phyloP scores from a whole-genome alignment of 805 yeast genomes.

The Jamesozyma lodderae region DNA sequence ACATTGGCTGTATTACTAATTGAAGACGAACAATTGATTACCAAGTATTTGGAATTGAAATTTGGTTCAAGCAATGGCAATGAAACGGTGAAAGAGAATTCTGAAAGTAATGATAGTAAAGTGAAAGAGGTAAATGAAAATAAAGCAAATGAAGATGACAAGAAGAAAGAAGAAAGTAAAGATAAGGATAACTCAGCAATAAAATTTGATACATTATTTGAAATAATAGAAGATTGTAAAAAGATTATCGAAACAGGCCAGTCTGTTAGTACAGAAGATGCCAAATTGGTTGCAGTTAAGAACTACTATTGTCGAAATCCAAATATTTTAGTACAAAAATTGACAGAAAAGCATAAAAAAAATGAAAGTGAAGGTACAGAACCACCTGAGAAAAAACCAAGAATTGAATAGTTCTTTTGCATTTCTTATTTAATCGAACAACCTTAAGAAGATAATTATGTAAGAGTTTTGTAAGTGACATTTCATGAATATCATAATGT shows the following conservation, averaged over 20 bases:
- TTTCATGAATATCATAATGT: background rate
- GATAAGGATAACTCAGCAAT: constrained; percentile 12
- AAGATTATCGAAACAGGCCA: constrained; percentile 34
- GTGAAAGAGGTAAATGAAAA: constrained; percentile 4
- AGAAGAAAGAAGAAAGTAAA: constrained; percentile 38
- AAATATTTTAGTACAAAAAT: constrained; percentile 39
- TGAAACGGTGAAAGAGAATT: constrained; percentile 8
- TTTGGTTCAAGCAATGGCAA: constrained; percentile 31
- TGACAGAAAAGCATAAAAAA: constrained; percentile 37
- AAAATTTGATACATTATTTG: constrained; percentile 37
- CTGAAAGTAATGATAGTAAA: constrained; percentile 7
- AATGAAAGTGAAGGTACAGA: constrained; percentile 3
- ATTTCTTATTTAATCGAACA: no score
- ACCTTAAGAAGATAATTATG: no score
- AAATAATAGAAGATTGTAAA: constrained; percentile 42
- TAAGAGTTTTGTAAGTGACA: no score
- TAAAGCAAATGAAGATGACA: constrained; percentile 17
- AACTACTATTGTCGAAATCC: constrained; percentile 59
- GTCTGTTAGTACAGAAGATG: constrained; percentile 50
- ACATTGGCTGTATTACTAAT: constrained; percentile 78
- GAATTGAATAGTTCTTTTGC: constrained; percentile 3
- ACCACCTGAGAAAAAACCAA: constrained; percentile 11
- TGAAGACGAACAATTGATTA: constrained; percentile 53
- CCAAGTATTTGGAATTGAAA: constrained; percentile 58
- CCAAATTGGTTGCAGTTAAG: constrained; percentile 53